These are phyloP conservation scores for Sclerotinia nivalis DNA, from an alignment of 2,329 filamentous ascomycete genomes.

Conservation along the genomic window DNA sequence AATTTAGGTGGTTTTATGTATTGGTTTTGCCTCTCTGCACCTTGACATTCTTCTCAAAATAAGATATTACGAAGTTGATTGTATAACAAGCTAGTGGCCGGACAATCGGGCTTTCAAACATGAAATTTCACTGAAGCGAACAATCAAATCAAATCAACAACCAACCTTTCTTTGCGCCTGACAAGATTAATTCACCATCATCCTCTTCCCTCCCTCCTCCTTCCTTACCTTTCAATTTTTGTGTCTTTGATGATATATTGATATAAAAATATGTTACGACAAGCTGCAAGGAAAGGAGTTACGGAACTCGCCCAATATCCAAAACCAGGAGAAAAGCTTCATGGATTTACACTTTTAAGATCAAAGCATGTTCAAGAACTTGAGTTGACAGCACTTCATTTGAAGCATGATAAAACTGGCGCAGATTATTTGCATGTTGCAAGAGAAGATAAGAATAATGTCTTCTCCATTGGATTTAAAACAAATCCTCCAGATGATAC, in stretches of 20 bases:
- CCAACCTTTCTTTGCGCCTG: constrained; percentile 8
- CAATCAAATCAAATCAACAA: constrained; percentile 8
- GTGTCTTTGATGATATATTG: constrained; percentile 16
- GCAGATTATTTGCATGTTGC: constrained; percentile 96
- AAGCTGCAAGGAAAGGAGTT: constrained; percentile 56
- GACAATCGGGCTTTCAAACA: constrained; percentile 22
- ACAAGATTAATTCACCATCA: constrained; percentile 6
- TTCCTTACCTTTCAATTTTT: neutral
- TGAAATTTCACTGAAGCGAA: constrained; percentile 25
- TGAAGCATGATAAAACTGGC: constrained; percentile 92
- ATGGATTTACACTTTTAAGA: constrained; percentile 89
- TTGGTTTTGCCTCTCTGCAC: constrained; percentile 18
- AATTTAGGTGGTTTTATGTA: constrained; percentile 20
- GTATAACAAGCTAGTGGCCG: constrained; percentile 22
- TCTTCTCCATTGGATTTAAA: constrained; percentile 99
- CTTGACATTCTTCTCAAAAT: constrained; percentile 22
- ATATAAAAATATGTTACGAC: constrained; percentile 50
- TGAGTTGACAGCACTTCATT: constrained; percentile 84
- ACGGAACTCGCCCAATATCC: constrained; percentile 77
- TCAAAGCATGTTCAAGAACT: constrained; percentile 93
- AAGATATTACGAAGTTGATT: constrained; percentile 24
- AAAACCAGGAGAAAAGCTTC: constrained; percentile 77
- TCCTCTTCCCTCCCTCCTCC: neutral
- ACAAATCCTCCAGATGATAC: constrained; percentile 97
- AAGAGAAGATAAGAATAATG: constrained; percentile 96